A percentile compares a stretch with the other conserved stretches of the same genome.
Evolutionary conservation across 2,329 filamentous ascomycete species (phyloP).

Genomic region (Clarireedia hainanense): DNA sequence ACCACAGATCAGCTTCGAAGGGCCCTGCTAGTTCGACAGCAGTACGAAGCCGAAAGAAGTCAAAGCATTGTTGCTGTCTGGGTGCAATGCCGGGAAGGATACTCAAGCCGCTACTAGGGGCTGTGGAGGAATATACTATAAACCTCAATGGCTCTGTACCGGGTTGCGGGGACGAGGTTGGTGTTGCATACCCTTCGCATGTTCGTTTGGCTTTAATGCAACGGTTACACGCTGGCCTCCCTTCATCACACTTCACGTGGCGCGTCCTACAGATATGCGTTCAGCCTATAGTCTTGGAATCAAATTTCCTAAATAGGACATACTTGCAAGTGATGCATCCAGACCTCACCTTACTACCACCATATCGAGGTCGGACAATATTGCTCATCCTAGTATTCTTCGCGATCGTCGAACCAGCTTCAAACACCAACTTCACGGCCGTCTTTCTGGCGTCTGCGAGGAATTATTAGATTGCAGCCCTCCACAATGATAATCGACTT

Average conservation of each 20-base stretch:
- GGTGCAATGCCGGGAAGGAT: constrained; percentile 7
- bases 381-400: background rate
- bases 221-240: constrained; percentile 14
- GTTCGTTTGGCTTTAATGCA: constrained; percentile 15
- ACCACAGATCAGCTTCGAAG: constrained; percentile 15
- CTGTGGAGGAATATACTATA: background rate
- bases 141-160: background rate
- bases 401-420: background rate
- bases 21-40: constrained; percentile 2
- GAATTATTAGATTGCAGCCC: background rate
- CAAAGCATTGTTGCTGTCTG: constrained; percentile 11
- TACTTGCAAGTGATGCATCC: constrained; percentile 13
- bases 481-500: background rate
- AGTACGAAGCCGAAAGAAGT: constrained; percentile 13
- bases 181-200: constrained; percentile 19
- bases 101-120: background rate
- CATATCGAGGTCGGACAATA: background rate
- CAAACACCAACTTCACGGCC: background rate
- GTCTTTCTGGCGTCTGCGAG: background rate
- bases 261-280: constrained; percentile 10
- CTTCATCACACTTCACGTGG: constrained; percentile 22
- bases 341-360: constrained; percentile 3
- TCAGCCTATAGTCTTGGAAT: background rate
- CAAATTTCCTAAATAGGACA: background rate
- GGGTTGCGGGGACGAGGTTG: too few species aligned